These are phyloP conservation scores for Hymenoscyphus albidus DNA, from an alignment of 2,329 filamentous ascomycete species.

Conservation along the genomic window DNA sequence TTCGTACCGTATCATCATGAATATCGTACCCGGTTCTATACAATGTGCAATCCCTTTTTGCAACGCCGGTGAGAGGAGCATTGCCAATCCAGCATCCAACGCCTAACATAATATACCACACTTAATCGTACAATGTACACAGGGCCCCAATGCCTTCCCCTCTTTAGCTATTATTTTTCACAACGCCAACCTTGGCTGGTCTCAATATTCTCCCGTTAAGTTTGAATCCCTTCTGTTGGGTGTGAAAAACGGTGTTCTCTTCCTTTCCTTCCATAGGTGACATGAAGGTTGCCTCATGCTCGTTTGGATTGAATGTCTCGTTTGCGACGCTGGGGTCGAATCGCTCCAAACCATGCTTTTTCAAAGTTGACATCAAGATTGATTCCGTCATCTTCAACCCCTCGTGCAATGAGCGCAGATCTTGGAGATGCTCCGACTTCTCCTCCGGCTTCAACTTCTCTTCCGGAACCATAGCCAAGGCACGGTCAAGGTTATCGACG, in stretches of 20 bases:
- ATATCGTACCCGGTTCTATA: constrained; percentile 17
- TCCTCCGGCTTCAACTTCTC: constrained; percentile 61
- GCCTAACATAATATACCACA: constrained; percentile 16
- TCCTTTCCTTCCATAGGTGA: constrained; percentile 82
- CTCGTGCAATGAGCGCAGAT: constrained; percentile 76
- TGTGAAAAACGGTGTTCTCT: constrained; percentile 84
- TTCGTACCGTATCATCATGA: constrained; percentile 13
- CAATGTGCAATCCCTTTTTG: constrained; percentile 19
- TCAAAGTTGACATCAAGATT: constrained; percentile 80
- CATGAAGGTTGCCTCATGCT: constrained; percentile 96
- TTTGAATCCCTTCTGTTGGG: constrained; percentile 93
- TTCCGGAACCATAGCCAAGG: constrained; percentile 71
- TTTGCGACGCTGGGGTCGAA: constrained; percentile 69
- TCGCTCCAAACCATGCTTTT: constrained; percentile 90
- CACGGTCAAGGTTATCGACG: constrained; percentile 96
- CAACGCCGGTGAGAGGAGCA: constrained; percentile 30
- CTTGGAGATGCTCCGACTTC: constrained; percentile 55
- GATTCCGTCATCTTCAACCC: constrained; percentile 93
- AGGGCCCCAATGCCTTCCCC: constrained; percentile 9
- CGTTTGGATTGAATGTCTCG: constrained; percentile 92
- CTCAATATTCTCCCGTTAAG: constrained; percentile 86
- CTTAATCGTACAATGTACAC: constrained; percentile 28
- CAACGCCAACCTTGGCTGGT: constrained; percentile 93
- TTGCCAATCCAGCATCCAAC: constrained; percentile 27
- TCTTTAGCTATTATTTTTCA: constrained; percentile 61